Evolutionary conservation across 2,329 filamentous ascomycete genomes (phyloP).

Genomic region (Aspergillus sp.): DNA sequence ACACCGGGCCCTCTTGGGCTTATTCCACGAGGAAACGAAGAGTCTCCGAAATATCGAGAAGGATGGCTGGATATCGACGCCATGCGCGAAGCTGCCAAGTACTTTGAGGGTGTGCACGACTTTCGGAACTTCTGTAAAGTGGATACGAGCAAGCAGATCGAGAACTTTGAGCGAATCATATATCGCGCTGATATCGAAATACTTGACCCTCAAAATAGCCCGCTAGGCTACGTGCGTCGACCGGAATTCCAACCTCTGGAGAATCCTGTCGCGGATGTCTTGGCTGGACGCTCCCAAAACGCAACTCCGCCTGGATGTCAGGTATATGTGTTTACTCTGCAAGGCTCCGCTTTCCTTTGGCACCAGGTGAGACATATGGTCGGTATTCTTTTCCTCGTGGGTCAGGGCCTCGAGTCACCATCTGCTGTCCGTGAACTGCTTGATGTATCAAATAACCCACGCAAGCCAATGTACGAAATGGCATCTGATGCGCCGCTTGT

Average conservation of each 20-base stretch:
- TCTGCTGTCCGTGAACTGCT: constrained; percentile 72
- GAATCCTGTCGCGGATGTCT: constrained; percentile 15
- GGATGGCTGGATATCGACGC: constrained; percentile 85
- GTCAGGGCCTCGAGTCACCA: constrained; percentile 79
- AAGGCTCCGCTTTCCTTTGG: constrained; percentile 93
- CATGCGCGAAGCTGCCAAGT: constrained; percentile 79
- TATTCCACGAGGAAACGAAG: constrained; percentile 29
- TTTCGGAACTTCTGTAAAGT: constrained; percentile 98
- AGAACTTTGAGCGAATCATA: constrained; percentile 76
- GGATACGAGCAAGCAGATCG: constrained; percentile 84
- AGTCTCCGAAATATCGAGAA: constrained; percentile 47
- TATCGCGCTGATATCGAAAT: constrained; percentile 77
- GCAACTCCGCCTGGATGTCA: constrained; percentile 51
- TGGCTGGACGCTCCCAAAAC: constrained; percentile 15
- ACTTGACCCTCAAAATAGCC: constrained; percentile 55
- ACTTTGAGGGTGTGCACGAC: constrained; percentile 82
- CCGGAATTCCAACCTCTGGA: constrained; percentile 46
- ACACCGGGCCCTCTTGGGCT: constrained; percentile 57
- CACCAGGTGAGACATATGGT: constrained; percentile 97
- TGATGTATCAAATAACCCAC: constrained; percentile 68
- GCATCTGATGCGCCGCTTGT: constrained; percentile 87
- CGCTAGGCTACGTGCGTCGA: constrained; percentile 56
- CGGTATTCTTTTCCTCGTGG: constrained; percentile 86
- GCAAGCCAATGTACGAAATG: constrained; percentile 86
- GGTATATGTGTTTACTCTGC: constrained; percentile 83